phyloP scores from a whole-genome alignment of 2,329 filamentous ascomycete species.

The Clonostachys chloroleuca region DNA sequence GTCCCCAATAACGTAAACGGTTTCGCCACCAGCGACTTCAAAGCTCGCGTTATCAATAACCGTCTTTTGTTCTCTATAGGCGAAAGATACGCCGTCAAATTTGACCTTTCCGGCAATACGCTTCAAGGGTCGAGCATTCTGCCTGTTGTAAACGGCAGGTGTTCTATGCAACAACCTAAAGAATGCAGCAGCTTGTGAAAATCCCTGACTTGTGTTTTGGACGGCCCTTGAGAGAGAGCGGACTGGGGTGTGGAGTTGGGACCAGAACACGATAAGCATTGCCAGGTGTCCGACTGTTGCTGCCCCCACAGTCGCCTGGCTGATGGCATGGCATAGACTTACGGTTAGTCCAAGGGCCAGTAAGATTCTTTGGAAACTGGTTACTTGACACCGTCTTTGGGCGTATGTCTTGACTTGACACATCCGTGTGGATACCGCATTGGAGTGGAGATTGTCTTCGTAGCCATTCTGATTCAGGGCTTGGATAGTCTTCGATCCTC shows the following conservation, averaged over 20 bases:
- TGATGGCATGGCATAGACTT: slow-evolving; percentile 54
- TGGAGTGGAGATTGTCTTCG: slow-evolving; percentile 48
- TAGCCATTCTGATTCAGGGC: slow-evolving; percentile 56
- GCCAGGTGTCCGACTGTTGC: slow-evolving; percentile 65
- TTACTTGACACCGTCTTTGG: slow-evolving; percentile 27
- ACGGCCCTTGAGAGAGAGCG: slow-evolving; percentile 62
- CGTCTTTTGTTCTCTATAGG: slow-evolving; percentile 54
- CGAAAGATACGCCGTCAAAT: slow-evolving; percentile 52
- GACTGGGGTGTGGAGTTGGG: slow-evolving; percentile 65
- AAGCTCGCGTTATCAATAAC: slow-evolving; percentile 52
- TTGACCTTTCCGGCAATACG: slow-evolving; percentile 48
- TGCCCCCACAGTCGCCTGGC: slow-evolving; percentile 59
- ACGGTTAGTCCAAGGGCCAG: slow-evolving; percentile 67
- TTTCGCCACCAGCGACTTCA: slow-evolving; percentile 43
- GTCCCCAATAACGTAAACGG: slow-evolving; percentile 55
- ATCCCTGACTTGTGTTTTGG: slow-evolving; percentile 49
- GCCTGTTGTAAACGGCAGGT: slow-evolving; percentile 48
- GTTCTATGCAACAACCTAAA: slow-evolving; percentile 54
- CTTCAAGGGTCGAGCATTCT: slow-evolving; percentile 41
- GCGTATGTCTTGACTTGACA: slow-evolving; percentile 28
- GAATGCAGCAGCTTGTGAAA: slow-evolving; percentile 54
- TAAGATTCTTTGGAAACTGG: slow-evolving; percentile 23
- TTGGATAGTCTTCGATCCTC: slow-evolving; percentile 55
- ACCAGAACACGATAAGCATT: slow-evolving; percentile 70
- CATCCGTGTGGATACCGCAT: slow-evolving; percentile 38